Evolutionary conservation across 345 rosid genomes (phyloP).

Genomic region (Mallotus nudiflorus): DNA sequence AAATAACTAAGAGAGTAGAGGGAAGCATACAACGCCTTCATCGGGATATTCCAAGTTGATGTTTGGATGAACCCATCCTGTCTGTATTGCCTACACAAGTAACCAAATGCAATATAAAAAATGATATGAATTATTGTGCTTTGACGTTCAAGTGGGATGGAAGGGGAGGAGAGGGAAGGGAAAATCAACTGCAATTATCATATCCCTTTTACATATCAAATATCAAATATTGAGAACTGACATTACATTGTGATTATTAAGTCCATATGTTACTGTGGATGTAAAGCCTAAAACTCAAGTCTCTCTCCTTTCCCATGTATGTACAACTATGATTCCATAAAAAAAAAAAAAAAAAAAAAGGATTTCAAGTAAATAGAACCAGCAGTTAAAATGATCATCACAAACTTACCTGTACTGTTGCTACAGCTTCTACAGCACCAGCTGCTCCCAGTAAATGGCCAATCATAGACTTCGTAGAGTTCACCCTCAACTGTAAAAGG

Average conservation of each 20-base stretch:
- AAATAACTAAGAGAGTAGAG: background rate
- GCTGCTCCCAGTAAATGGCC: constrained; percentile 95
- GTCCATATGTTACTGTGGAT: background rate
- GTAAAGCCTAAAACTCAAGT: background rate
- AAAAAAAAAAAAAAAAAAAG: no score
- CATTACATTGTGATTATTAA: background rate
- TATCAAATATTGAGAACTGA: background rate
- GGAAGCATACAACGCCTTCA: constrained; percentile 62
- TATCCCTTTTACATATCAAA: background rate
- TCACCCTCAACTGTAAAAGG: constrained; percentile 71
- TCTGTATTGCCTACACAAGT: constrained; percentile 69
- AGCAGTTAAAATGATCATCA: background rate
- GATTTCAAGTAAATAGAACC: background rate
- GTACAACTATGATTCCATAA: no score
- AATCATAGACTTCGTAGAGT: constrained; percentile 92
- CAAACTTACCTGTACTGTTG: constrained; percentile 68
- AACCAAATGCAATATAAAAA: constrained; percentile 16
- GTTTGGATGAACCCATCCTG: constrained; percentile 97
- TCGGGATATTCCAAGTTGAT: constrained; percentile 89
- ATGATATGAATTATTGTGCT: background rate
- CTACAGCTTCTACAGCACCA: constrained; percentile 93
- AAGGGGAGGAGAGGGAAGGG: background rate
- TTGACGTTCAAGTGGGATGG: no score
- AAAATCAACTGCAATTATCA: background rate
- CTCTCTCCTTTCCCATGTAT: background rate